These are phyloP conservation scores for Juglanconis sp. DNA, from an alignment of 2,329 filamentous ascomycete species.

Conservation along the genomic window DNA sequence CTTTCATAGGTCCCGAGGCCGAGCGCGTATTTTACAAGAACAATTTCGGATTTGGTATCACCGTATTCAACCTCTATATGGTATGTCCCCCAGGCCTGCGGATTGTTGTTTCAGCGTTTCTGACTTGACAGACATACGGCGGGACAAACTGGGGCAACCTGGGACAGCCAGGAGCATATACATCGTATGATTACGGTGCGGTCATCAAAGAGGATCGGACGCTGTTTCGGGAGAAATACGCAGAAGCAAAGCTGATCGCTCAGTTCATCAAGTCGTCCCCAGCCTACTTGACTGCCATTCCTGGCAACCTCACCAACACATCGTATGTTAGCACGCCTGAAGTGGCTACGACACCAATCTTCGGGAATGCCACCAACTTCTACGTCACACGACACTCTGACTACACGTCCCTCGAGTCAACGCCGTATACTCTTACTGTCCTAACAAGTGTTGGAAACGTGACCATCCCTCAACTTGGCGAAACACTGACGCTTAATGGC, in stretches of 20 bases:
- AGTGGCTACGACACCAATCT: conserved; percentile 60
- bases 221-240: conserved; percentile 71
- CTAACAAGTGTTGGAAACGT: conserved; percentile 55
- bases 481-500: conserved; percentile 54
- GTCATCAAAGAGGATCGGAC: conserved; percentile 67
- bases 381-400: conserved; percentile 66
- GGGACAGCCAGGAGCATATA: conserved; percentile 65
- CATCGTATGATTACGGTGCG: conserved; percentile 53
- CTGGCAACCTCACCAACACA: conserved; percentile 46
- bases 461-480: conserved; percentile 57
- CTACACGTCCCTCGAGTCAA: conserved; percentile 56
- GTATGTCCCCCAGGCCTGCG: conserved; percentile 31
- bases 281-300: conserved; percentile 60
- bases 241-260: conserved; percentile 71
- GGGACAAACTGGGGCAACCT: conserved; percentile 84
- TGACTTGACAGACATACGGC: conserved; percentile 54
- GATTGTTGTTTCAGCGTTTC: neutral
- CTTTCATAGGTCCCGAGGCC: conserved; percentile 69
- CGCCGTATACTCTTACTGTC: conserved; percentile 62
- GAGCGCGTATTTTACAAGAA: conserved; percentile 80
- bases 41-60: conserved; percentile 61
- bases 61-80: conserved; percentile 75
- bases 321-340: conserved; percentile 52
- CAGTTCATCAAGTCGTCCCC: conserved; percentile 74
- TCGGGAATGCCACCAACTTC: conserved; percentile 53